Evolutionary conservation across 164 flowering plant genomes (phyloP), one percentile per base, ranked within the genome.

Genomic region (Nelumbo lutea): DNA sequence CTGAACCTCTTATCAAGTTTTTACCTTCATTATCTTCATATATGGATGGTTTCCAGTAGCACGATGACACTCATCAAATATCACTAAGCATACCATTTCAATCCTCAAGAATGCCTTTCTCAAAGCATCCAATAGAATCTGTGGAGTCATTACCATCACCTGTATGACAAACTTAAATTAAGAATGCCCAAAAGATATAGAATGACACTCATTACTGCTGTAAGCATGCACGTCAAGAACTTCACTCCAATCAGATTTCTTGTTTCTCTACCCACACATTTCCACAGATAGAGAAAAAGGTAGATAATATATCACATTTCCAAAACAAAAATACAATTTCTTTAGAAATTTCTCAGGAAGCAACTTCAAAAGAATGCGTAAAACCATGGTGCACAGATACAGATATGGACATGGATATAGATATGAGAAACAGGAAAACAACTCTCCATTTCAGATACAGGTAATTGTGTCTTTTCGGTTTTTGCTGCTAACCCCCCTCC

Each of bases 91-190:
- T 52, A 93, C 79, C 63, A 59, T 71, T 3, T 85, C 84, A 3
- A 90, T 68, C 53, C 74, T 83, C 68, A 93, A 60, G 72, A 81
- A 88, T 67, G 90, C 91, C 71, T 88, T 93, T 77, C 91, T 87
- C 70, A 93, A 73, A 70, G 91, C 90, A 81, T 90, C 92, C 79
- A 90, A 75, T 14, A 90, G 70, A 73, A 93, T 81, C 71, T 88
- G 90, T 9, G 96, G 98, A 59, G 98, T 90, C 98, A 93, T 93
- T 13, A 93, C 93, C 70, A 93, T 66, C 39, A 93, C 96, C 98
- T 93, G 67, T 43, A 78, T 65, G 56, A 66, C 7, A 66, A 50
- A 50, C 9, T 48, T 27, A 27, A 64, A 42, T 2, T 4, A 58
- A 62, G 7, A 46, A n/a, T 2, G 42, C 3, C 44, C 8, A 48